Conservation (phyloP, 805 yeast species). For the Sugiyamaella qingdaonensis region DNA sequence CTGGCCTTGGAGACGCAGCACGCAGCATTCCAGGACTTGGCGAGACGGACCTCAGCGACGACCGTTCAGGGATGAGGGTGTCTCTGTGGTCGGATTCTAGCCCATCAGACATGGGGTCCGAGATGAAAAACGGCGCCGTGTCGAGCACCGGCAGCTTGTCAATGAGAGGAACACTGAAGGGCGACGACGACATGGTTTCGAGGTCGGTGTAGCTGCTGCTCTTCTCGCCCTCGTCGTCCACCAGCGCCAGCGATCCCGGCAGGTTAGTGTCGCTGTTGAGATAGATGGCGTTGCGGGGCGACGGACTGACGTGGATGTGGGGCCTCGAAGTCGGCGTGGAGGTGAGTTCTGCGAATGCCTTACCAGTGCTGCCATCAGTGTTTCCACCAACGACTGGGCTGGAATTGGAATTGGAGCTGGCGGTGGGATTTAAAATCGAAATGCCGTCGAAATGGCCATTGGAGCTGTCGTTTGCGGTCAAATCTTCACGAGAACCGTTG, state of each 20-base stretch:
- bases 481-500: background rate
- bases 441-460: too few species aligned
- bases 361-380: background rate
- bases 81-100: background rate
- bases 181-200: constrained; percentile 1
- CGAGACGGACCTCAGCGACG: constrained; percentile 17
- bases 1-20: constrained; percentile 1
- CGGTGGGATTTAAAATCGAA: background rate
- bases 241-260: constrained; percentile 2
- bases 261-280: constrained; percentile 11
- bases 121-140: background rate
- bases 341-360: too few species aligned
- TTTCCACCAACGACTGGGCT: background rate
- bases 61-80: constrained; percentile 18
- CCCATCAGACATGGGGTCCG: background rate
- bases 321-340: too few species aligned
- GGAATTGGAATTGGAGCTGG: background rate
- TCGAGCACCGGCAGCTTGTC: background rate
- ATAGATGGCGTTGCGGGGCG: constrained; percentile 16
- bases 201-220: background rate
- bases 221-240: constrained; percentile 3
- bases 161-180: background rate
- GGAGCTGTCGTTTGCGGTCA: background rate
- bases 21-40: constrained; percentile 14
- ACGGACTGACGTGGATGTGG: background rate